Percentiles rank a stretch among this genome's conserved stretches.
Evolutionary conservation across 202 grass and related monocot genomes (phyloP).

Genomic region (Saccharum hybrid): DNA sequence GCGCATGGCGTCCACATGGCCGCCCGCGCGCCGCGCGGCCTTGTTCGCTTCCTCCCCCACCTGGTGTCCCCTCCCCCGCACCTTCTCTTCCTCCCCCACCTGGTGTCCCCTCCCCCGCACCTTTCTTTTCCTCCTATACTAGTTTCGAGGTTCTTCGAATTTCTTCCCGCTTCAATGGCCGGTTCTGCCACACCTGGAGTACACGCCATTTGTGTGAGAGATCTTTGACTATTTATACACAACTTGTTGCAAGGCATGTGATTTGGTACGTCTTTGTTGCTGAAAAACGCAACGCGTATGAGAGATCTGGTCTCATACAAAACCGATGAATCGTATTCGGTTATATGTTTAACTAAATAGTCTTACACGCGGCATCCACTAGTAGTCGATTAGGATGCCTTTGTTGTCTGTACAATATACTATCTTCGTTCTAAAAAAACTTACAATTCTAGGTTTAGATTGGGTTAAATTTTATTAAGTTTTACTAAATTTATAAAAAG

Average conservation of each 20-base stretch:
- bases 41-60: background rate
- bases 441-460: no score
- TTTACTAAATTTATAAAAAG: no score
- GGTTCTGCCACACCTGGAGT: background rate
- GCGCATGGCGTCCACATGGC: conserved; percentile 73
- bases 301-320: background rate
- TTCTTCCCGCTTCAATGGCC: conserved; percentile 18
- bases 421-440: no score
- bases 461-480: no score
- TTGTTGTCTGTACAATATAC: no score
- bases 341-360: background rate
- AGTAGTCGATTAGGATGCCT: background rate
- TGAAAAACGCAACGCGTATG: background rate
- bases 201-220: background rate
- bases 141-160: conserved; percentile 29
- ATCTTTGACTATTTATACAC: background rate
- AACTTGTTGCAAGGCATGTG: background rate
- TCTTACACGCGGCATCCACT: background rate
- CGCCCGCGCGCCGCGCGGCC: conserved; percentile 16
- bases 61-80: no score
- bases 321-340: conserved; percentile 5
- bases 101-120: no score
- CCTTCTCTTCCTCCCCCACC: background rate
- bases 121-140: background rate
- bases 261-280: background rate